phyloP scores from a whole-genome alignment of 1,284 basidiomycete genomes.

The Pholiota adiposa region DNA sequence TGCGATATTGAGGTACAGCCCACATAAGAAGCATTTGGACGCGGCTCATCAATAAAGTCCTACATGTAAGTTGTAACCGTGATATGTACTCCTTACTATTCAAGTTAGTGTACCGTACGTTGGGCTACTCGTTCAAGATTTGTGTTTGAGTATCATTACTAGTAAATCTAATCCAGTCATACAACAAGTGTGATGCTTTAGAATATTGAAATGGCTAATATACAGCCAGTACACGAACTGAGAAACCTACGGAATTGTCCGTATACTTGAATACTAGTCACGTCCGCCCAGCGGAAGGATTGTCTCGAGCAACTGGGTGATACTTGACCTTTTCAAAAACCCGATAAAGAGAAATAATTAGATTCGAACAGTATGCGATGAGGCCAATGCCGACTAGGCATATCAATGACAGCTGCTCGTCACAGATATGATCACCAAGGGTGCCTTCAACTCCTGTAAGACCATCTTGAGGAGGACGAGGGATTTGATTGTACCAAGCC shows the following conservation, averaged over 20 bases:
- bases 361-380: constrained; percentile 77
- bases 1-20: too few species aligned
- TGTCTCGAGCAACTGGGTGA: constrained; percentile 30
- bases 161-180: neutral
- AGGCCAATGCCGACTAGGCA: constrained; percentile 77
- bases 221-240: constrained; percentile 10
- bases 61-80: too few species aligned
- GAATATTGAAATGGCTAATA: constrained; percentile 2
- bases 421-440: constrained; percentile 63
- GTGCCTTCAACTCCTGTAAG: constrained; percentile 51
- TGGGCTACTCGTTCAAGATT: too few species aligned
- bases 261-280: neutral
- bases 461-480: constrained; percentile 48
- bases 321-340: constrained; percentile 89
- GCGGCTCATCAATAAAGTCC: too few species aligned
- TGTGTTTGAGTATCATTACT: neutral
- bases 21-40: too few species aligned
- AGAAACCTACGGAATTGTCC: constrained; percentile 17
- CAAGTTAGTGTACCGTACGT: too few species aligned
- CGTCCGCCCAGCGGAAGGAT: constrained; percentile 7
- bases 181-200: neutral
- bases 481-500: constrained; percentile 73
- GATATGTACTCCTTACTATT: too few species aligned
- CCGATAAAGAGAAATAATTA: constrained; percentile 84
- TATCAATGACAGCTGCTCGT: constrained; percentile 74